Evolutionary conservation across 257 asterid genomes (phyloP).

Genomic region (Agastache rugosa): DNA sequence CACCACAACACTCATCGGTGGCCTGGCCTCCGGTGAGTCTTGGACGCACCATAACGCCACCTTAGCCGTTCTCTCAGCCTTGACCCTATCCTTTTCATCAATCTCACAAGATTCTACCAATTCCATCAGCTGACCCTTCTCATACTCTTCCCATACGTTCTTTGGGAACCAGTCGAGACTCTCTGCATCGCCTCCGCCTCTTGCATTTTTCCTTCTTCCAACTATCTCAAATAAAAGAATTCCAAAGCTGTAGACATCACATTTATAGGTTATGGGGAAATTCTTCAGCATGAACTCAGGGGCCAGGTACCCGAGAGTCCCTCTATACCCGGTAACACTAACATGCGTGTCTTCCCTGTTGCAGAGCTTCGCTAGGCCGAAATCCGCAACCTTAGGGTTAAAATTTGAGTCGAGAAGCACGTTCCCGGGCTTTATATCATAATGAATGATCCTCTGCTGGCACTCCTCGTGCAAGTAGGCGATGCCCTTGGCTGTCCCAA

Average conservation of each 20-base stretch:
- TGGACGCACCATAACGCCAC: conserved; percentile 55
- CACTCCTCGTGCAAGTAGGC: conserved; percentile 49
- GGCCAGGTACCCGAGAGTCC: conserved; percentile 50
- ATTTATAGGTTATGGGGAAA: conserved; percentile 45
- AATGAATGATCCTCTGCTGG: conserved; percentile 46
- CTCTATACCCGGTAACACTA: conserved; percentile 41
- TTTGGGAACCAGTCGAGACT: conserved; percentile 52
- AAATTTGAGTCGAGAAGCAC: conserved; percentile 47
- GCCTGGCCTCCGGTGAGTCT: conserved; percentile 46
- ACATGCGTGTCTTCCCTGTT: conserved; percentile 46
- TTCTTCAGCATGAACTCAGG: conserved; percentile 49
- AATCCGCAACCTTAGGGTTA: conserved; percentile 49
- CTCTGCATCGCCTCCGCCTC: conserved; percentile 15
- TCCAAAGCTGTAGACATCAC: conserved; percentile 52
- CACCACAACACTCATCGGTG: conserved; percentile 51
- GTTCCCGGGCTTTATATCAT: conserved; percentile 50
- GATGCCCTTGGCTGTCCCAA: conserved; percentile 52
- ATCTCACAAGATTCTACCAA: conserved; percentile 33
- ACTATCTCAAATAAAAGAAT: conserved; percentile 48
- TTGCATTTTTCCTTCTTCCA: conserved; percentile 45
- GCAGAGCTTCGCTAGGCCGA: conserved; percentile 50
- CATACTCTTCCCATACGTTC: conserved; percentile 44
- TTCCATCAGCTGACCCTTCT: conserved; percentile 38
- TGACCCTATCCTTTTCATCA: conserved; percentile 39
- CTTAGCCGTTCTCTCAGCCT: conserved; percentile 42